These are phyloP conservation scores for Aspergillus novofumigatus DNA, from an alignment of 2,329 filamentous ascomycete species.

Conservation along the genomic window DNA sequence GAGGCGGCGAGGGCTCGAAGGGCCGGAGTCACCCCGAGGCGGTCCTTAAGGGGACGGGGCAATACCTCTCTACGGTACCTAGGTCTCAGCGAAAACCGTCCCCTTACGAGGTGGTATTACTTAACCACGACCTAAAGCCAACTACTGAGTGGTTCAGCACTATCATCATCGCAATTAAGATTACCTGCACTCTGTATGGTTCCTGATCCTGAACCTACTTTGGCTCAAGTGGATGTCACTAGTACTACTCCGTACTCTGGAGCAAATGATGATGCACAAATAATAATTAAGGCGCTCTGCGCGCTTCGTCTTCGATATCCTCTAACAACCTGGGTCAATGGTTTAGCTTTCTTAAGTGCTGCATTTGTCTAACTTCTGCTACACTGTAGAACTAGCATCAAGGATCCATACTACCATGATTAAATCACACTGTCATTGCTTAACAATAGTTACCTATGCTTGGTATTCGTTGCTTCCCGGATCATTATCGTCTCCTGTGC, in stretches of 20 bases:
- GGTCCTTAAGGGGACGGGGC: neutral
- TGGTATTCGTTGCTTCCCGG: conserved; percentile 7
- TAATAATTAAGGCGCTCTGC: neutral
- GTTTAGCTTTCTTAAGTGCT: neutral
- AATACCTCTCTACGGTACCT: no score
- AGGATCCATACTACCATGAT: neutral
- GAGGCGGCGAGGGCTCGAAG: neutral
- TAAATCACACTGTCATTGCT: neutral
- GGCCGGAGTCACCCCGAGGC: conserved; percentile 4
- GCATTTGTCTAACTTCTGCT: neutral
- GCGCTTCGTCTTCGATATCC: neutral
- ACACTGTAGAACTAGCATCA: neutral
- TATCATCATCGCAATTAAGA: neutral
- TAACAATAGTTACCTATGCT: conserved; percentile 5
- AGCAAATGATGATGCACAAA: neutral
- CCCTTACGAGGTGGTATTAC: neutral
- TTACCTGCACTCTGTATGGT: neutral
- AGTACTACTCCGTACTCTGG: no score
- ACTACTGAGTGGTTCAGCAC: neutral
- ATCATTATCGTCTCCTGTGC: conserved; percentile 5
- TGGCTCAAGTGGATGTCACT: neutral
- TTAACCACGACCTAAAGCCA: neutral
- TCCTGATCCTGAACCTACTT: neutral
- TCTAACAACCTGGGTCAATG: neutral
- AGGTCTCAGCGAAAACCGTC: no score